phyloP scores from a whole-genome alignment of 257 asterid species.

The Jasminum sambac region DNA sequence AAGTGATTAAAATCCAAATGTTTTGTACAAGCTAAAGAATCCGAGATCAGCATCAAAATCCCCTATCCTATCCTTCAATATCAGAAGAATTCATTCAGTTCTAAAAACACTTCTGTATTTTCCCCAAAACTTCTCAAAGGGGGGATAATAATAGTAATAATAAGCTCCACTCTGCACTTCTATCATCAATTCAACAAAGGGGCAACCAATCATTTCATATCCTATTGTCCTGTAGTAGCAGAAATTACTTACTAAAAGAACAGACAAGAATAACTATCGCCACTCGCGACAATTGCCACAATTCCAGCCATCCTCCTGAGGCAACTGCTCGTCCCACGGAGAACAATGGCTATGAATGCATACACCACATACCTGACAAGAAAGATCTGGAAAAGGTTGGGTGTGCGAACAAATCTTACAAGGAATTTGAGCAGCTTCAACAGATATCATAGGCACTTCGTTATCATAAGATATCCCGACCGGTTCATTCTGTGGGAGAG shows the following conservation, averaged over 20 bases:
- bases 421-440: conserved; percentile 30
- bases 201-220: conserved; percentile 1
- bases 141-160: background rate
- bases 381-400: conserved; percentile 55
- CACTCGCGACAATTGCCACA: conserved; percentile 82
- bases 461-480: conserved; percentile 31
- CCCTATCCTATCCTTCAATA: conserved; percentile 17
- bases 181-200: conserved; percentile 9
- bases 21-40: conserved; percentile 26
- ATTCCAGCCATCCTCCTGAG: conserved; percentile 52
- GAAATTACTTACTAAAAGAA: background rate
- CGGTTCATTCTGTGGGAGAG: conserved; percentile 36
- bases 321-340: conserved; percentile 59
- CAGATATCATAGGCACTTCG: conserved; percentile 31
- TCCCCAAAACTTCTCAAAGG: background rate
- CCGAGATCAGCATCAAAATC: conserved; percentile 22
- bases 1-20: background rate
- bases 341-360: conserved; percentile 68
- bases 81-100: conserved; percentile 17
- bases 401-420: conserved; percentile 51
- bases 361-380: conserved; percentile 56
- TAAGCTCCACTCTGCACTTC: conserved; percentile 4
- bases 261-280: conserved; percentile 34
- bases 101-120: conserved; percentile 1
- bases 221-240: background rate